Evolutionary conservation across 1,284 basidiomycete genomes (phyloP), one percentile per base, ranked within the genome.

Genomic region (Tylopilus sp.): DNA sequence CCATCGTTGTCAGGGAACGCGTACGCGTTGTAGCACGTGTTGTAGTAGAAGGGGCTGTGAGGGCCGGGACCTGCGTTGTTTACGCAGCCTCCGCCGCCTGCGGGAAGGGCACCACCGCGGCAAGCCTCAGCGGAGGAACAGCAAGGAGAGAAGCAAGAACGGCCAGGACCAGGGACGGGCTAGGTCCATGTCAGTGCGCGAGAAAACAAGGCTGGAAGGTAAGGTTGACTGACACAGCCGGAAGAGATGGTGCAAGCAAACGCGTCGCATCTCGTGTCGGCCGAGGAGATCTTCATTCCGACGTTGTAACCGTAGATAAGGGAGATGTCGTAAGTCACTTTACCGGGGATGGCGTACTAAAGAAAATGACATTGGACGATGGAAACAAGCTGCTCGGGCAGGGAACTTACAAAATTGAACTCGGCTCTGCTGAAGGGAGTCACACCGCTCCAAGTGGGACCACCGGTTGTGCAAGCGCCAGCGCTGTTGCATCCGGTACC

Each of bases 241-340:
- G 61, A 62, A 31, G 44, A 38, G 33, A 66, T 65, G 4, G 66
- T 69, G 31, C 67, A 66, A 17, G 67, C 65, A 7, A 62, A 71
- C 15, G 54, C 53, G 15, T 66, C 55, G 17, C 66, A 68, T 33
- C 49, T 34, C 2, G 15, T 0, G 30, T 68, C 66, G 1, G 59
- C 50, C 0, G 66, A 68, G 14, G 66, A 68, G 12, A 68, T 71
- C 46, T 69, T 14, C 69, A 68, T 68, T 20, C 66, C 68, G 29
- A 70, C 69, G 15, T 70, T 68, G 55, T 71, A 71, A 0, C 66
- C 69, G 12, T 71, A 71, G 44, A 68, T 71, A 45, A 68, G 56
- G 29, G 68, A 70, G 35, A 68, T 70, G 39, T 71, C 69, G 21
- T 68, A 68, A 30, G 66, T 70, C n/a, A 68, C 69, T 5, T 29